Evolutionary conservation across 257 asterid species (phyloP), one percentile per base, ranked within the genome.

Genomic region (Salvia splendens): DNA sequence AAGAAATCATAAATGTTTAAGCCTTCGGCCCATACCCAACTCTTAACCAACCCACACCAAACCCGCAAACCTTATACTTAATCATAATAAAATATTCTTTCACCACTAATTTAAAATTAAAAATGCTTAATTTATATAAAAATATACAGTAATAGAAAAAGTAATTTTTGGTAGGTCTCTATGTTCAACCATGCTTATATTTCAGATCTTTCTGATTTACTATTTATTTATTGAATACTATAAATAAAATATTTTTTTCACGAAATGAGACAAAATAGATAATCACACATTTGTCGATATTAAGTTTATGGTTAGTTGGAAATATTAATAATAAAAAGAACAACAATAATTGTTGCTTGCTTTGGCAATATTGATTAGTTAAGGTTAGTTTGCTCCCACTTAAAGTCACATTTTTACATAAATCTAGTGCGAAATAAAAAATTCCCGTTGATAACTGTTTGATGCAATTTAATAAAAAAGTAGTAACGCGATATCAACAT

Each of bases 311-410:
- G 32, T 50, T 50, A 50, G 6, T 16, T 50, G 64, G 47, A 35
- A 14, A 57, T 33, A 30, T 30, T 12, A 56, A 56, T 36, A 43
- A 11, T 8, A 28, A 24, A 41, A 36, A 1, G 6, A 56, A 1
- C 1, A 43, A 14, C n/a, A 38, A 32, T 45, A 12, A 67, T 61
- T 56, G 54, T 84, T 81, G 74, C 86, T 74, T 69, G 75, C 50
- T 53, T 79, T 77, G 35, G 77, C 67, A 59, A 77, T 12, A 59
- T 55, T 30, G 65, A 63, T 50, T n/a, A n/a, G n/a, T n/a, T 67
- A 40, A 35, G 70, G 71, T 42, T 38, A 43, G 54, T 59, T 71
- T 54, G 70, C 36, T 61, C 54, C 67, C 58, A 73, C 66, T 50
- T 45, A 50, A 64, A 46, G 64, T 50, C 69, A 35, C 72, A 8